These are phyloP conservation scores for Emergomyces orientalis DNA, from an alignment of 2,329 filamentous ascomycete genomes.

Conservation along the genomic window DNA sequence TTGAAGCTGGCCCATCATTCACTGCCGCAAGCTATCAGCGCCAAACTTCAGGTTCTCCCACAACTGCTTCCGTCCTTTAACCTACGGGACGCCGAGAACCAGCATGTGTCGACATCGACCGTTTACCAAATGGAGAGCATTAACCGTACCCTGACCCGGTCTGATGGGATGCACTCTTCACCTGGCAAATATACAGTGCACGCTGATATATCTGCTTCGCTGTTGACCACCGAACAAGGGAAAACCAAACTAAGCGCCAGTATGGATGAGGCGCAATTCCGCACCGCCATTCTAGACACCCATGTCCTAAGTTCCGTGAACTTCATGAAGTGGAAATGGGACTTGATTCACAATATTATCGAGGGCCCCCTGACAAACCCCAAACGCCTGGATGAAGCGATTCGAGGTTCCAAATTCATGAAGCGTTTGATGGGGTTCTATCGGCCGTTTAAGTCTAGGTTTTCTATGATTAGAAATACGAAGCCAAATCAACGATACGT, in stretches of 20 bases:
- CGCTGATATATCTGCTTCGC: constrained; percentile 37
- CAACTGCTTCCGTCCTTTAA: constrained; percentile 71
- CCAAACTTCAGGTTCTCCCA: constrained; percentile 76
- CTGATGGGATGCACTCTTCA: constrained; percentile 42
- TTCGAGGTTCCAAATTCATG: constrained; percentile 91
- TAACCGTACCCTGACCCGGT: constrained; percentile 81
- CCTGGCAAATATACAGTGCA: constrained; percentile 35
- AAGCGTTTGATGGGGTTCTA: constrained; percentile 93
- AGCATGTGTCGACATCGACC: constrained; percentile 75
- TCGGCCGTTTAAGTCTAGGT: constrained; percentile 91
- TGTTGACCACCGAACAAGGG: constrained; percentile 33
- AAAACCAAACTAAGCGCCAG: constrained; percentile 49
- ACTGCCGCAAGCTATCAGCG: constrained; percentile 71
- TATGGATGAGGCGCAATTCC: constrained; percentile 56
- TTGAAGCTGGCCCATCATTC: constrained; percentile 81
- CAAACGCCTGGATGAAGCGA: constrained; percentile 85
- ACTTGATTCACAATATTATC: constrained; percentile 78
- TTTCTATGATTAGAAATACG: constrained; percentile 81
- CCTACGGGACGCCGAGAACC: constrained; percentile 59
- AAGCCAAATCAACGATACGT: constrained; percentile 93
- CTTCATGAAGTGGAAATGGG: constrained; percentile 96
- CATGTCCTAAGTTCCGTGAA: constrained; percentile 83
- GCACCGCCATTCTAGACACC: constrained; percentile 57
- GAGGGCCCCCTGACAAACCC: constrained; percentile 86
- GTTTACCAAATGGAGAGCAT: constrained; percentile 98